Percentiles rank a stretch among this genome's conserved stretches.
phyloP scores from a whole-genome alignment of 345 rosid species.

The Pistacia atlantica region DNA sequence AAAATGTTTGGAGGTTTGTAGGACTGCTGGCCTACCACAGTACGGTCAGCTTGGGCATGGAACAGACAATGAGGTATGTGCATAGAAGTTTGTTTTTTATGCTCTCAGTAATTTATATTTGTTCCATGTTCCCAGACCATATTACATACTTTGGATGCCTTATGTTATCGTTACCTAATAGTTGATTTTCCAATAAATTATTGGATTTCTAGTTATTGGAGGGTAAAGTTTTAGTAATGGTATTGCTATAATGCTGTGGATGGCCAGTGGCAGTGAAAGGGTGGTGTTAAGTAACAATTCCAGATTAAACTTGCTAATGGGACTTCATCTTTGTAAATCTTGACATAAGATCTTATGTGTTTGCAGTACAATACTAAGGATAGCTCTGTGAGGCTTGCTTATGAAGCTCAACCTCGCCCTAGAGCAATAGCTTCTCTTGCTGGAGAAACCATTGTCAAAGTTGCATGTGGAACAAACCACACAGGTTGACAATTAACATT shows the following conservation, averaged over 20 bases:
- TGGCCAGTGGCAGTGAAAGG: not conserved
- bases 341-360: constrained; percentile 4
- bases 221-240: not conserved
- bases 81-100: not conserved
- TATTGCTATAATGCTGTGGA: not conserved
- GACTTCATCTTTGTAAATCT: constrained; percentile 14
- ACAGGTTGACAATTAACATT: constrained; percentile 55
- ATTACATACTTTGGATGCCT: not conserved
- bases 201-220: not conserved
- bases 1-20: constrained; percentile 39
- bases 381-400: constrained; percentile 86
- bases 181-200: not conserved
- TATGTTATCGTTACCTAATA: not conserved
- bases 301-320: not conserved
- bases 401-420: constrained; percentile 95
- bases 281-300: not conserved
- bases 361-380: constrained; percentile 91
- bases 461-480: constrained; percentile 95
- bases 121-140: not conserved
- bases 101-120: not conserved
- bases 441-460: constrained; percentile 85
- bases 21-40: constrained; percentile 98
- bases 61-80: constrained; percentile 87
- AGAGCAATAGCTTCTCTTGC: constrained; percentile 75
- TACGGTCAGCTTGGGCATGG: constrained; percentile 99